Evolutionary conservation across 2,329 filamentous ascomycete genomes (phyloP).

Genomic region (Arthrobotrys sinensis): DNA sequence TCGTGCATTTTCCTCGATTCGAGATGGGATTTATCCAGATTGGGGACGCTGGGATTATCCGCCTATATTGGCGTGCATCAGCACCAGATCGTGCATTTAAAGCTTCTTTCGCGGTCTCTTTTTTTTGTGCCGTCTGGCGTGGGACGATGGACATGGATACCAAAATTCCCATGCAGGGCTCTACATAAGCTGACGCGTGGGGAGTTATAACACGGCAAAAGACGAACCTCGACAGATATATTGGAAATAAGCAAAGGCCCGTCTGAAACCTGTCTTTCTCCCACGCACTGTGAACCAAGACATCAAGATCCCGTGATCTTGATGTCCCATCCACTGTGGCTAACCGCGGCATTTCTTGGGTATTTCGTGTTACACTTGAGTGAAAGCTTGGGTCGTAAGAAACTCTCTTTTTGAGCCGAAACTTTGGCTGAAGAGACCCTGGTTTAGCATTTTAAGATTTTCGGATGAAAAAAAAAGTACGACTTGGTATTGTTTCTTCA

Average conservation of each 20-base stretch:
- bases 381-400: background rate
- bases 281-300: slow-evolving; percentile 2
- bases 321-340: slow-evolving; percentile 1
- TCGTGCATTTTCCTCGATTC: slow-evolving; percentile 35
- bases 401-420: slow-evolving; percentile 14
- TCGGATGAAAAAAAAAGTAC: slow-evolving; percentile 12
- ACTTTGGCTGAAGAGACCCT: background rate
- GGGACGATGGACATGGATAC: slow-evolving; percentile 32
- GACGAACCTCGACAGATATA: background rate
- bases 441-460: slow-evolving; percentile 30
- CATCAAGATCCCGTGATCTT: slow-evolving; percentile 30
- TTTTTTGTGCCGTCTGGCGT: slow-evolving; percentile 42
- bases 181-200: slow-evolving; percentile 41
- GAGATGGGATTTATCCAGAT: slow-evolving; percentile 45
- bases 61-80: slow-evolving; percentile 32
- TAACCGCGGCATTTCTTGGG: slow-evolving; percentile 19
- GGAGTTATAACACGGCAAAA: slow-evolving; percentile 33
- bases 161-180: slow-evolving; percentile 3
- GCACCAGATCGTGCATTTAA: slow-evolving; percentile 28
- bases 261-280: slow-evolving; percentile 15
- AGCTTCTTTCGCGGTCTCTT: slow-evolving; percentile 16
- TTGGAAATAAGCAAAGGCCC: slow-evolving; percentile 21
- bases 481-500: background rate
- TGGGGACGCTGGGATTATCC: slow-evolving; percentile 27
- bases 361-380: slow-evolving; percentile 7